phyloP scores from a whole-genome alignment of 306 rosid genomes.

The Rubus idaeus region DNA sequence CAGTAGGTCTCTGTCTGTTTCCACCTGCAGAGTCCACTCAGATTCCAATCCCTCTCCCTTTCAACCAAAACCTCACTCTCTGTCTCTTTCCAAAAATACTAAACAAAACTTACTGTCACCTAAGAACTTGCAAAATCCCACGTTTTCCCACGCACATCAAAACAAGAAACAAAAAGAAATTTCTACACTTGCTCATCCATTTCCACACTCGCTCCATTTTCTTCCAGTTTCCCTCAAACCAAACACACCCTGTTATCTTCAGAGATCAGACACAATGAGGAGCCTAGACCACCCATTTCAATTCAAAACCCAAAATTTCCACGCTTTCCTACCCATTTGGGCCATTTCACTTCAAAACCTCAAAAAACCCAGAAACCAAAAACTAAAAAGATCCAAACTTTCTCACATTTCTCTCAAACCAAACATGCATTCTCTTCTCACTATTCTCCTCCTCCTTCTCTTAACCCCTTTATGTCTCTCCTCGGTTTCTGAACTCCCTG shows the following conservation, averaged over 20 bases:
- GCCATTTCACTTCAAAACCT: neutral
- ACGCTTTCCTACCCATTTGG: neutral
- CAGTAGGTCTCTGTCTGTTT: neutral
- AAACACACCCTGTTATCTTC: slow-evolving; percentile 16
- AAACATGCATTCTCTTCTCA: slow-evolving; percentile 32
- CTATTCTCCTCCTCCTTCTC: slow-evolving; percentile 18
- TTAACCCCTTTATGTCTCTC: slow-evolving; percentile 27
- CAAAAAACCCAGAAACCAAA: neutral
- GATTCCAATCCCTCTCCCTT: slow-evolving; percentile 16
- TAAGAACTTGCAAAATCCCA: neutral
- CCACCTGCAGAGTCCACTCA: slow-evolving; percentile 1
- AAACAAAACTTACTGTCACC: neutral
- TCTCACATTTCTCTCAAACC: slow-evolving; percentile 20
- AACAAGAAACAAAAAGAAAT: neutral
- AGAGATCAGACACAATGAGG: neutral
- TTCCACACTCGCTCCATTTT: neutral
- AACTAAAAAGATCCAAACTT: neutral
- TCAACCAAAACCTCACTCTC: neutral
- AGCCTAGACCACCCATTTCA: neutral
- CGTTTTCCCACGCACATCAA: slow-evolving; percentile 18
- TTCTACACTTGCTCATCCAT: neutral
- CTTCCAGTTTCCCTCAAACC: slow-evolving; percentile 20
- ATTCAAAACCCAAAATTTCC: neutral
- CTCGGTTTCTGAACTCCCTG: slow-evolving; percentile 33
- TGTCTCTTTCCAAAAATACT: neutral